Percentiles rank a stretch among this genome's conserved stretches.
phyloP scores from a whole-genome alignment of 805 yeast genomes.

The Yamadazyma sp. region DNA sequence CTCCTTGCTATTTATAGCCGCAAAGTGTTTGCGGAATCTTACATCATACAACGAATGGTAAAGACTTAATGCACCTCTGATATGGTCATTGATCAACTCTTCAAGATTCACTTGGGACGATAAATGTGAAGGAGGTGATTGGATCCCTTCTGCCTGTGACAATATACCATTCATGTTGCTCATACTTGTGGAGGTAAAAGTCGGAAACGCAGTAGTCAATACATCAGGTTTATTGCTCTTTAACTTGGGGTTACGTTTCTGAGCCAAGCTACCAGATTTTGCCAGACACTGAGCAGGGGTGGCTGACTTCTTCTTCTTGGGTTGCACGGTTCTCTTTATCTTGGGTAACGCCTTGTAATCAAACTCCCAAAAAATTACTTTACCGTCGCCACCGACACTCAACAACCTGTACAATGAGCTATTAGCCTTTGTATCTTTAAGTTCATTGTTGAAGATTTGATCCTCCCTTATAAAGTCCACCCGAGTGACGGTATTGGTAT shows the following conservation, averaged over 20 bases:
- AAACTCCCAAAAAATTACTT: conserved; percentile 44
- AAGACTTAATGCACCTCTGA: conserved; percentile 29
- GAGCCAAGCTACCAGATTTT: neutral
- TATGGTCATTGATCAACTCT: conserved; percentile 19
- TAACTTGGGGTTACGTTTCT: conserved; percentile 6
- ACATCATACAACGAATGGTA: conserved; percentile 37
- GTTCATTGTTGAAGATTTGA: conserved; percentile 10
- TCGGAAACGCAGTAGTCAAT: neutral
- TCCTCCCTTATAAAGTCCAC: conserved; percentile 26
- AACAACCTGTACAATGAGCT: conserved; percentile 31
- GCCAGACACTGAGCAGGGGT: neutral
- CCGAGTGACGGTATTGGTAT: conserved; percentile 34
- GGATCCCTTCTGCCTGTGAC: conserved; percentile 7
- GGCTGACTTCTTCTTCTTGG: conserved; percentile 1
- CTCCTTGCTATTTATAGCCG: conserved; percentile 11
- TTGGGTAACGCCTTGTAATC: conserved; percentile 42
- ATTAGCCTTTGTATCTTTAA: conserved; percentile 10
- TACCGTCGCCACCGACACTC: conserved; percentile 42
- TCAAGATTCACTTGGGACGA: conserved; percentile 11
- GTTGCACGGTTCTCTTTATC: conserved; percentile 20
- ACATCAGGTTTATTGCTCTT: conserved; percentile 5
- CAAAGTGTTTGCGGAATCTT: conserved; percentile 34
- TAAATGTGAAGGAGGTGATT: conserved; percentile 5
- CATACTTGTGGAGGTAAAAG: conserved; percentile 8
- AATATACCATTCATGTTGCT: conserved; percentile 26